Evolutionary conservation across 345 rosid genomes (phyloP), one percentile per base, ranked within the genome.

Genomic region (Anacardium occidentale): DNA sequence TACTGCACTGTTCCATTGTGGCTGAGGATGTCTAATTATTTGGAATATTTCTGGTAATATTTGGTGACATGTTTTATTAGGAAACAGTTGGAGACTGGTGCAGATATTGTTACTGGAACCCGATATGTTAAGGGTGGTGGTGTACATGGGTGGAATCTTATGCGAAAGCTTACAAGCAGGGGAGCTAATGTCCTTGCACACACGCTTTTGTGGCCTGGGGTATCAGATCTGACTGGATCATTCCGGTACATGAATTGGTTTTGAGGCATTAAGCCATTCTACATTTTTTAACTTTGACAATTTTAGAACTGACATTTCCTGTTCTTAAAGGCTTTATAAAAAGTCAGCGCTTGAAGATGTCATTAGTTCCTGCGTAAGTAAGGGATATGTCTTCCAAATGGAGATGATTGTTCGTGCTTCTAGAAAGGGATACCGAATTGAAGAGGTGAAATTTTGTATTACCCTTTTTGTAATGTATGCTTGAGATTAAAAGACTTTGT

Each of bases 161-260:
- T 93, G 96, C 90, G 98, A 74, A 95, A 95, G 77, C 87, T 95
- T 78, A 93, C 99, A 22, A 95, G 99, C 65, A 87, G 98, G 77
- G 98, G 99, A 76, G 99, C 99, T 73, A 95, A 95, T 69, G 98
- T 93, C 70, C 94, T 95, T 59, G 99, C 98, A 20, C 97, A 95
- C 24, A 95, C 99, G 64, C 82, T 95, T 66, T 75, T 93, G 58
- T 95, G 99, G 99, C 99, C 97, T 70, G 98, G 93, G 82, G 99
- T 95, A 42, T 95, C 94, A 5, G 98, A 95, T 78, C 83, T 92
- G 78, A 95, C 99, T 21, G 97, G 99, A 51, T 95, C 99, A 69
- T 92, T 92, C 83, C 86, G 93, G 99, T 95, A 84, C 56, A 52
- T 75, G 42, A 74, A 55, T 68, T 29, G 64, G 22, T 51, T 61